These are phyloP conservation scores for Linum trigynum DNA, from an alignment of 345 rosid species.

Conservation along the genomic window DNA sequence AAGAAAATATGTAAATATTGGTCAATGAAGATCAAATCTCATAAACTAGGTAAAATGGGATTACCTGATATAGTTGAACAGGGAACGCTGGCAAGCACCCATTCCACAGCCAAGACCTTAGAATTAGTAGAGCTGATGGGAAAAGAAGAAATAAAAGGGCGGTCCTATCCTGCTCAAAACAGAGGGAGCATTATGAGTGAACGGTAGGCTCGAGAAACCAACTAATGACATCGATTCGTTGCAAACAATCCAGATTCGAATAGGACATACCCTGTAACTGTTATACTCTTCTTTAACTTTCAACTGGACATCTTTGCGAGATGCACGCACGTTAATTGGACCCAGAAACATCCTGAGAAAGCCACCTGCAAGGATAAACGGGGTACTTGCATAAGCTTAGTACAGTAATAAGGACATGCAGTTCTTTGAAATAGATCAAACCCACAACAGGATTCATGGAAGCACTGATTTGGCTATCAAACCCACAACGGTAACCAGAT, in stretches of 20 bases:
- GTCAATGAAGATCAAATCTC: background rate
- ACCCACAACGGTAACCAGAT: background rate
- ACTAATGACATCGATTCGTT: background rate
- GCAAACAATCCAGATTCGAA: background rate
- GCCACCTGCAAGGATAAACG: constrained; percentile 56
- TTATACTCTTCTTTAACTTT: constrained; percentile 98
- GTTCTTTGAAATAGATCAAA: background rate
- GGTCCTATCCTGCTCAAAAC: constrained; percentile 64
- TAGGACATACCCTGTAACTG: constrained; percentile 55
- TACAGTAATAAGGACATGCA: background rate
- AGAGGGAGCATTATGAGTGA: background rate
- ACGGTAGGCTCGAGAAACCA: background rate
- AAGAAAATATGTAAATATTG: background rate
- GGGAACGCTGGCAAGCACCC: constrained; percentile 95
- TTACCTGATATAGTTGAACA: constrained; percentile 89
- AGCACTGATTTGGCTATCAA: background rate
- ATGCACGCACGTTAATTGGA: constrained; percentile 86
- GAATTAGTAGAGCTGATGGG: constrained; percentile 59
- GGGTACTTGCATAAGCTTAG: background rate
- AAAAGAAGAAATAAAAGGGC: constrained; percentile 89
- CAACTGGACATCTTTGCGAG: constrained; percentile 70
- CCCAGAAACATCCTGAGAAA: constrained; percentile 84
- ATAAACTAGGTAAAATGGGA: background rate
- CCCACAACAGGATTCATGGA: background rate
- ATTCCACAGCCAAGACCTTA: constrained; percentile 76